phyloP scores from a whole-genome alignment of 306 rosid genomes.

The Corylus americana region DNA sequence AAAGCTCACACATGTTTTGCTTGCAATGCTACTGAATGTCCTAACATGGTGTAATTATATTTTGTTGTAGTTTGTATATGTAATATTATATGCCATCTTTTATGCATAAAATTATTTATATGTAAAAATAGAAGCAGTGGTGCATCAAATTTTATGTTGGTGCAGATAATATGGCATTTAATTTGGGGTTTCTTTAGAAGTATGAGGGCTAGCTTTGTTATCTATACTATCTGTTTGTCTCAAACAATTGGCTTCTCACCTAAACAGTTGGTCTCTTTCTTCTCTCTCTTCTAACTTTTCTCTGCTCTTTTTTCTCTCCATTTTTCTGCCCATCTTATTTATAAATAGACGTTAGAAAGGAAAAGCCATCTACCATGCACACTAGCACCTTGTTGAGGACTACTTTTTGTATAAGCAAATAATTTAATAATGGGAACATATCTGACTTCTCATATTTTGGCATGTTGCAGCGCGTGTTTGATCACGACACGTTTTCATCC shows the following conservation, averaged over 20 bases:
- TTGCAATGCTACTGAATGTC: background rate
- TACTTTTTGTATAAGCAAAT: background rate
- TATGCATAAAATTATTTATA: background rate
- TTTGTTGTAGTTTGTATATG: background rate
- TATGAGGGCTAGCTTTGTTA: background rate
- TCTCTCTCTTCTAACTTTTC: background rate
- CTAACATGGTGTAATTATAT: background rate
- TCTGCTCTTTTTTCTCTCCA: background rate
- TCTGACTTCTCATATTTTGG: constrained; percentile 11
- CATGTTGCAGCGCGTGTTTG: constrained; percentile 76
- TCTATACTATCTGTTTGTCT: background rate
- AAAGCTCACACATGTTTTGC: background rate
- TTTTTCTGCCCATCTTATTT: background rate
- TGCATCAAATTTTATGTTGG: background rate
- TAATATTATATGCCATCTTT: background rate
- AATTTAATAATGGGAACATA: background rate
- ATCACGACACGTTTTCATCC: constrained; percentile 85
- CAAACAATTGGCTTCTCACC: background rate
- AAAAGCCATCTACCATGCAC: background rate
- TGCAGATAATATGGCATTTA: background rate
- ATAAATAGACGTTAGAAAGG: background rate
- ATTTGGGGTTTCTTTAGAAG: background rate
- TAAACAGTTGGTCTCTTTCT: background rate
- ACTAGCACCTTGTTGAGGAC: background rate
- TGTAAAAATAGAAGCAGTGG: background rate